Evolutionary conservation across 352 stramenopile genomes (phyloP).

Genomic region (Globisporangium perplexum): DNA sequence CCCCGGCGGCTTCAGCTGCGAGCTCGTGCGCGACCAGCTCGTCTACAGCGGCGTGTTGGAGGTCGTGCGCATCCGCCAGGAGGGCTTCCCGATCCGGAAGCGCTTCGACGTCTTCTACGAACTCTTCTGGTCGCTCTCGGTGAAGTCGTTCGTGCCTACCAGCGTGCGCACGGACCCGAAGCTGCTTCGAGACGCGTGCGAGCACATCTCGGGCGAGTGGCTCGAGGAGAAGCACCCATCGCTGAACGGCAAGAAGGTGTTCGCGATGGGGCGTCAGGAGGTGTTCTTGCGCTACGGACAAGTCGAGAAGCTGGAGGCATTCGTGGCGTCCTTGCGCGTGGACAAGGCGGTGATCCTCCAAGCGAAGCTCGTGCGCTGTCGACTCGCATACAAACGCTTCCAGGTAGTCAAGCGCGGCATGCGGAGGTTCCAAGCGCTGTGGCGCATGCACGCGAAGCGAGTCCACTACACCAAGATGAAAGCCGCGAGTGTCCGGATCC

Average conservation of each 20-base stretch:
- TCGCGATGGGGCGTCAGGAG: constrained; percentile 66
- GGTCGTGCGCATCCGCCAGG: constrained; percentile 89
- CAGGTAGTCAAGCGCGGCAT: constrained; percentile 28
- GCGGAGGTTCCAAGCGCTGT: constrained; percentile 41
- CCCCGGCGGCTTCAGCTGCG: constrained; percentile 81
- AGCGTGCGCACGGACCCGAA: constrained; percentile 18
- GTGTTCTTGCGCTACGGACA: constrained; percentile 78
- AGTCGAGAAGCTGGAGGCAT: constrained; percentile 61
- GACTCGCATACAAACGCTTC: constrained; percentile 33
- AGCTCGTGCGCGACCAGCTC: constrained; percentile 87
- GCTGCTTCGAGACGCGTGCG: constrained; percentile 27
- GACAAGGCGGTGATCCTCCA: constrained; percentile 47
- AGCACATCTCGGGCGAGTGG: constrained; percentile 47
- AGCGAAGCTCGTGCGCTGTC: constrained; percentile 42
- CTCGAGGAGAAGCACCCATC: constrained; percentile 18
- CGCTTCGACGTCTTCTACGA: constrained; percentile 72
- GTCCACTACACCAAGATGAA: constrained; percentile 9
- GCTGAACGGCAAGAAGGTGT: constrained; percentile 28
- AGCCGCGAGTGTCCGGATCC: constrained; percentile 17
- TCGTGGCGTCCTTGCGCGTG: constrained; percentile 27
- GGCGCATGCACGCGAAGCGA: constrained; percentile 31
- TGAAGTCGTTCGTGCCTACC: constrained; percentile 11
- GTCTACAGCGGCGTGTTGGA: constrained; percentile 91
- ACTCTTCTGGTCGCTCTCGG: constrained; percentile 49
- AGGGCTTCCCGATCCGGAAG: constrained; percentile 88